Evolutionary conservation across 176 grass and related monocot genomes (phyloP).

Genomic region (Otatea glauca): DNA sequence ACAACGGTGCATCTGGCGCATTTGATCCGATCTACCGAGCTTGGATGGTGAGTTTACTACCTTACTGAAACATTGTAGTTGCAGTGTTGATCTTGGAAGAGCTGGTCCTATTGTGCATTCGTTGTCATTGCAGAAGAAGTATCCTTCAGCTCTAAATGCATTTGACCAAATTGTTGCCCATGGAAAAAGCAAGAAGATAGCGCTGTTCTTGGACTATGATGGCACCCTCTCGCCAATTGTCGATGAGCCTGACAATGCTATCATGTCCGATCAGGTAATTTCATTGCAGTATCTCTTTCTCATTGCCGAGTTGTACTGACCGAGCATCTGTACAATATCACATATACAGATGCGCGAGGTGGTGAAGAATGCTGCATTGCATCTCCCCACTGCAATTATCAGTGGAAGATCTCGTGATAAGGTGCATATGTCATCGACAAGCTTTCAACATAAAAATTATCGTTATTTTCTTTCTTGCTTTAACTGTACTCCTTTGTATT

Average conservation of each 20-base stretch:
- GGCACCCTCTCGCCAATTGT: slow-evolving; percentile 64
- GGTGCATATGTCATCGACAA: slow-evolving; percentile 28
- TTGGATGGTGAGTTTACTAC: slow-evolving; percentile 50
- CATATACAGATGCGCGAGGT: slow-evolving; percentile 59
- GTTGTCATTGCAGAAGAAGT: slow-evolving; percentile 50
- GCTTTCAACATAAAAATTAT: neutral
- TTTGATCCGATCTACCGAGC: slow-evolving; percentile 39
- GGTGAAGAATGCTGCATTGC: slow-evolving; percentile 54
- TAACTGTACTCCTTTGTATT: neutral
- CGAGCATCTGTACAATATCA: neutral
- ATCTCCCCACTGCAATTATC: slow-evolving; percentile 78
- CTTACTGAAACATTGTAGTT: neutral
- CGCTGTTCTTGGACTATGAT: slow-evolving; percentile 60
- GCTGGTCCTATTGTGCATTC: neutral
- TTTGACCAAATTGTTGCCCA: slow-evolving; percentile 49
- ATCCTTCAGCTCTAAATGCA: slow-evolving; percentile 58
- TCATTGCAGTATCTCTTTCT: neutral
- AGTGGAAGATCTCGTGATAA: slow-evolving; percentile 80
- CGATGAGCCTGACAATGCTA: slow-evolving; percentile 56
- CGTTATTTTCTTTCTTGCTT: neutral
- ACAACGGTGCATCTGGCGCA: slow-evolving; percentile 24
- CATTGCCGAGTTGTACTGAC: neutral
- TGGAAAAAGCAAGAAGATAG: slow-evolving; percentile 49
- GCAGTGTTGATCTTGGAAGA: neutral
- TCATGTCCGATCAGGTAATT: slow-evolving; percentile 57